Base-by-base conservation (phyloP, 306 rosid genomes). In the Cercis canadensis region DNA sequence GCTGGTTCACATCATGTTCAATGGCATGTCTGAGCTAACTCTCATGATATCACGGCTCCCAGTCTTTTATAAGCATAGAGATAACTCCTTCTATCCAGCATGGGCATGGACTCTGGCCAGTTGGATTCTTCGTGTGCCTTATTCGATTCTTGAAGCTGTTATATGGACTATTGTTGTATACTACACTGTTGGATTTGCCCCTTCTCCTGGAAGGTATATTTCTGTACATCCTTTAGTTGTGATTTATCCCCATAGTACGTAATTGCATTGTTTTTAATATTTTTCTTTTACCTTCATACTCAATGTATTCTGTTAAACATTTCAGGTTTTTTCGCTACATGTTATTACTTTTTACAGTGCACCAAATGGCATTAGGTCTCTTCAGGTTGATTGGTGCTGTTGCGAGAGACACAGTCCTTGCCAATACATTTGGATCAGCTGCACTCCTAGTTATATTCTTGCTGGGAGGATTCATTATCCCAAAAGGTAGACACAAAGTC, bases 361-460 rank as follows among this genome's bases (percentile, higher is more conserved):
- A 92, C 82, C 98, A 92, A 85, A 92, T 92, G 98, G 96, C 92
- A 63, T 52, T 92, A 78, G 96, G 98, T 75, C 91, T 92, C 72
- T 92, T 88, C 72, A 88, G 98, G 72, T 56, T 79, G 84, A 88
- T 92, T 92, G 98, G 96, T 58, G 6, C 92, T 37, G 29, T 90
- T 54, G 74, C 98, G 15, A 72, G 96, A 49, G 98, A 92, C 69
- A 92, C 87, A 92, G 88, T 92, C 68, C 66, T 88, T 75, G 92
- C 98, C 57, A 89, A 88, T 78, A 92, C 96, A 32, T 92, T 88
- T 70, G 98, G 92, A 73, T 83, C 96, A 73, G 98, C 98, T 49
- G 87, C 96, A 19, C 50, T 92, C 6, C 67, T 92, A 39, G 0
- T 82, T 78, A 59, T 89, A 73, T 88, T 92, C 79, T 74, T 85